phyloP scores from a whole-genome alignment of 1,284 basidiomycete species.

The Ceraceosorus guamensis region DNA sequence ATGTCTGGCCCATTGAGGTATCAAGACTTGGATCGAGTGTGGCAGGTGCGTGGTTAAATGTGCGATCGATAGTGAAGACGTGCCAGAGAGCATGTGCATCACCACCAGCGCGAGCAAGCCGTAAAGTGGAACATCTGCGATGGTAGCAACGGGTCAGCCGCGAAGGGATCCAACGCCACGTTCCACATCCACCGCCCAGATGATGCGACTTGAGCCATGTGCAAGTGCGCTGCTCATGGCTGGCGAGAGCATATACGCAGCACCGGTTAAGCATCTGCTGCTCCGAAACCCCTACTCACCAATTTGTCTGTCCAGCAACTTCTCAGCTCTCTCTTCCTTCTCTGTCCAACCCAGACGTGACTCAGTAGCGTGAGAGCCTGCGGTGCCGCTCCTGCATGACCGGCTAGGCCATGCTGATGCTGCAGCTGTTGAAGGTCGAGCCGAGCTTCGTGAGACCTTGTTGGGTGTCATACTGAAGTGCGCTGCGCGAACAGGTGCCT shows the following conservation, averaged over 20 bases:
- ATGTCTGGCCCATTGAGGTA: constrained; percentile 26
- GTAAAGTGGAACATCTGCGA: constrained; percentile 20
- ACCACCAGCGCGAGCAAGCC: constrained; percentile 26
- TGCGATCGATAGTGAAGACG: constrained; percentile 28
- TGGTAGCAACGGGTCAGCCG: not conserved
- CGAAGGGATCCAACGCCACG: not conserved
- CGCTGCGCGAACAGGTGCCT: too few species aligned
- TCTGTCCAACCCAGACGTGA: not conserved
- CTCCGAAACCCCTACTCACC: not conserved
- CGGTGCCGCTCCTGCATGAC: too few species aligned
- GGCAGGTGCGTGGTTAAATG: constrained; percentile 30
- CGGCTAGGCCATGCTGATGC: too few species aligned
- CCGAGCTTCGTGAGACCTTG: too few species aligned
- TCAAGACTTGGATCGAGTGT: constrained; percentile 21
- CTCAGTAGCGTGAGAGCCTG: too few species aligned
- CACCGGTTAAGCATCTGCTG: not conserved
- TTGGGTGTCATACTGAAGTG: too few species aligned
- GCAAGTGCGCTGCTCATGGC: not conserved
- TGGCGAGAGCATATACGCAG: not conserved
- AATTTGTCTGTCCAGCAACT: constrained; percentile 4
- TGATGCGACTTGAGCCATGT: not conserved
- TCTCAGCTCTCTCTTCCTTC: not conserved
- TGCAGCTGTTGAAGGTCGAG: too few species aligned
- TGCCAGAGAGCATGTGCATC: constrained; percentile 32
- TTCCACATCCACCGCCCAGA: not conserved